phyloP scores from a whole-genome alignment of 345 rosid genomes.

The Moricandia arvensis region DNA sequence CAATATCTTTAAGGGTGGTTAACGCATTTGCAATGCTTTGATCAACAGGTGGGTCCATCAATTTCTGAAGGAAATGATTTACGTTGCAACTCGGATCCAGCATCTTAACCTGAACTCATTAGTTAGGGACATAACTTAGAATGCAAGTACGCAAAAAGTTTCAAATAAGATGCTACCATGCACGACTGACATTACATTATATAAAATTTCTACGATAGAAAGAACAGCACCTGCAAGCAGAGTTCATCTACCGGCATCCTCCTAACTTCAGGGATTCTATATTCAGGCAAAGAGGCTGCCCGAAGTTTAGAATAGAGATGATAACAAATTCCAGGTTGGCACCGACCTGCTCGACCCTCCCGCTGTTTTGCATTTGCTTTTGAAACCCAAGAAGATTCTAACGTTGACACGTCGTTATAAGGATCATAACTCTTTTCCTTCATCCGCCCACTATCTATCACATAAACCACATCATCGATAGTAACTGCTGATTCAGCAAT shows the following conservation, averaged over 20 bases:
- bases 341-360: constrained; percentile 96
- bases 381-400: constrained; percentile 89
- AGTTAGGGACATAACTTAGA: constrained; percentile 22
- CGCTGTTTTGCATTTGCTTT: constrained; percentile 98
- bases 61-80: constrained; percentile 63
- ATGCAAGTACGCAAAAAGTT: constrained; percentile 4
- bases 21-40: constrained; percentile 70
- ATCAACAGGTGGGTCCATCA: constrained; percentile 88
- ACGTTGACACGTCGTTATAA: constrained; percentile 76
- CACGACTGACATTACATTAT: not conserved
- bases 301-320: constrained; percentile 82
- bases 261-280: constrained; percentile 83
- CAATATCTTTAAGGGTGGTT: constrained; percentile 70
- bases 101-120: constrained; percentile 69
- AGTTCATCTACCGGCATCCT: constrained; percentile 94
- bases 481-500: constrained; percentile 95
- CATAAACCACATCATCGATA: constrained; percentile 95
- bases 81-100: constrained; percentile 65
- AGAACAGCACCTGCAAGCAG: constrained; percentile 74
- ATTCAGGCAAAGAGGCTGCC: constrained; percentile 77
- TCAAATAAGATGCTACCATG: constrained; percentile 22
- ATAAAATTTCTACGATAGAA: not conserved
- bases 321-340: constrained; percentile 91
- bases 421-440: constrained; percentile 98
- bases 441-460: constrained; percentile 95